These are phyloP conservation scores for Xylaria sp. DNA, from an alignment of 2,329 filamentous ascomycete species.

Conservation along the genomic window DNA sequence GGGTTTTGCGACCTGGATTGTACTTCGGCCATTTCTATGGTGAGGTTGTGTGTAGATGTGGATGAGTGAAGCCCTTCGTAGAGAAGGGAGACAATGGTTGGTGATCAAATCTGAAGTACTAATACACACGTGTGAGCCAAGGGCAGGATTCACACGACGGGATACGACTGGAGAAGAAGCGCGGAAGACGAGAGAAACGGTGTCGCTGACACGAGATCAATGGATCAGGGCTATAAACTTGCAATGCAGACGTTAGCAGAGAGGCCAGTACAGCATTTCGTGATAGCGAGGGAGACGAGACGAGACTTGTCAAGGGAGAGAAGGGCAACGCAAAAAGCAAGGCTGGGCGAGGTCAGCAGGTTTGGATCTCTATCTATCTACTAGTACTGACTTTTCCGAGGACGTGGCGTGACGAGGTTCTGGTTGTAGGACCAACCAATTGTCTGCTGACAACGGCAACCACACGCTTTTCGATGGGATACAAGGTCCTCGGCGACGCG, in stretches of 20 bases:
- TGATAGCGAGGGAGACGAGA: not conserved
- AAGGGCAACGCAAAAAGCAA: conserved; percentile 9
- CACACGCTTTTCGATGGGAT: conserved; percentile 38
- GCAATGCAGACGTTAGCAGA: conserved; percentile 19
- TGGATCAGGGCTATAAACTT: conserved; percentile 12
- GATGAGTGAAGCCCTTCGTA: conserved; percentile 45
- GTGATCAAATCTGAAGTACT: conserved; percentile 47
- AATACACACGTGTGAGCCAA: conserved; percentile 37
- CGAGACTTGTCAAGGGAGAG: conserved; percentile 18
- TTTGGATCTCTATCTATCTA: conserved; percentile 12
- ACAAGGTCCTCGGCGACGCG: conserved; percentile 35
- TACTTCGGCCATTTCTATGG: conserved; percentile 88
- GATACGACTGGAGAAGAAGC: conserved; percentile 9
- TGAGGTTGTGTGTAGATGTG: conserved; percentile 51
- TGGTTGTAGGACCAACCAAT: conserved; percentile 47
- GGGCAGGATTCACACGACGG: conserved; percentile 32
- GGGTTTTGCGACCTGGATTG: conserved; percentile 77
- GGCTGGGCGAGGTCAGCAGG: conserved; percentile 21
- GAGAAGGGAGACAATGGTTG: conserved; percentile 46
- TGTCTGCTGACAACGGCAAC: conserved; percentile 46
- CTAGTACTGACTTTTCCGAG: conserved; percentile 38
- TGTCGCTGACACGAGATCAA: conserved; percentile 22
- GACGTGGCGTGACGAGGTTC: conserved; percentile 42
- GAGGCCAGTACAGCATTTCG: not conserved
- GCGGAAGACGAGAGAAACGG: conserved; percentile 2